A percentile compares a stretch with the other conserved stretches of the same genome.
Evolutionary conservation across 1,284 basidiomycete genomes (phyloP).

Genomic region (Jaminaea rosea): DNA sequence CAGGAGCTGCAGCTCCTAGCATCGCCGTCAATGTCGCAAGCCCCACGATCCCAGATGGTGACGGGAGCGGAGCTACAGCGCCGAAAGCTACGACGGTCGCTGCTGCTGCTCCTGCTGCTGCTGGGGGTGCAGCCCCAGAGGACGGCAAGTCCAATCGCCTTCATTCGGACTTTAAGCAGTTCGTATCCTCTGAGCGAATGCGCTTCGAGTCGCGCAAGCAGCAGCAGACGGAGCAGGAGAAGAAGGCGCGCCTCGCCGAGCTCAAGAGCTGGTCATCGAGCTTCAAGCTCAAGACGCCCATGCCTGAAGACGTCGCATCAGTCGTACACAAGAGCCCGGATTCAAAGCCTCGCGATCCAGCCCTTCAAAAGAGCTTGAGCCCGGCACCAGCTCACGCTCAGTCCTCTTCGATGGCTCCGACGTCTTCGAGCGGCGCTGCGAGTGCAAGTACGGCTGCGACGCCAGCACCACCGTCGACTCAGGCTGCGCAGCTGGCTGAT

Average conservation of each 20-base stretch:
- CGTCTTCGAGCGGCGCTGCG: conserved; percentile 14
- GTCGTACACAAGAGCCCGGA: conserved; percentile 24
- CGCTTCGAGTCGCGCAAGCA: conserved; percentile 71
- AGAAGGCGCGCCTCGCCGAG: conserved; percentile 83
- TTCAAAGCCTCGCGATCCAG: conserved; percentile 35
- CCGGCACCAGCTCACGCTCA: conserved; percentile 20
- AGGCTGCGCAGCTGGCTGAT: conserved; percentile 22
- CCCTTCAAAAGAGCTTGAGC: conserved; percentile 32
- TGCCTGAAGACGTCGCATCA: conserved; percentile 79
- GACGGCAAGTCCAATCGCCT: neutral
- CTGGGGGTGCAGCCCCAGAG: neutral
- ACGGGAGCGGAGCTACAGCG: conserved; percentile 3
- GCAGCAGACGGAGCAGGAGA: conserved; percentile 72
- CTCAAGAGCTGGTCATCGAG: conserved; percentile 80
- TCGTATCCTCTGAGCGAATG: conserved; percentile 40
- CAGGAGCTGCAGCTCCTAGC: conserved; percentile 8
- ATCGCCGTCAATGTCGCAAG: conserved; percentile 25
- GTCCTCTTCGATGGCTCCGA: neutral
- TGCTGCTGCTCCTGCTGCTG: neutral
- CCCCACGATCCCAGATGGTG: conserved; percentile 17
- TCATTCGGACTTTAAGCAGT: conserved; percentile 31
- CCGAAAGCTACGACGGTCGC: neutral
- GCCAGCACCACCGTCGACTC: conserved; percentile 10
- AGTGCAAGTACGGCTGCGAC: conserved; percentile 10
- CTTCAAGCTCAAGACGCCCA: conserved; percentile 93